Conservation (phyloP, 1,284 basidiomycete genomes). For the Rhodotorula sp. region DNA sequence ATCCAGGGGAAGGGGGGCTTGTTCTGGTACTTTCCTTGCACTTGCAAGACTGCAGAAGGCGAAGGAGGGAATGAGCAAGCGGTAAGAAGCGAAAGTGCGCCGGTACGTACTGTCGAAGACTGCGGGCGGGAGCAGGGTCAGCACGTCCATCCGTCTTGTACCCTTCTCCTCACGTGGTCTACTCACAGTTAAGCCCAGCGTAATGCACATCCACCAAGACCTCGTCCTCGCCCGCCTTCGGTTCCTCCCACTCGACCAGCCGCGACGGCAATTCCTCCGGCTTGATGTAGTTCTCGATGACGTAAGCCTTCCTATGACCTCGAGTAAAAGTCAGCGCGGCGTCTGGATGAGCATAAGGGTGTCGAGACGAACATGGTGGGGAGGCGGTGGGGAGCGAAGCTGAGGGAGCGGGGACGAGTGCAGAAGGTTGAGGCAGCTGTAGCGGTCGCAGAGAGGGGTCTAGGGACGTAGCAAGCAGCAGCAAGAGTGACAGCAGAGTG, state of each 20-base stretch:
- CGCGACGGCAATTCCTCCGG: conserved; percentile 62
- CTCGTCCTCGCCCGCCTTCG: conserved; percentile 57
- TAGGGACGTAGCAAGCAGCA: not conserved
- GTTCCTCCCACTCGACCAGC: conserved; percentile 60
- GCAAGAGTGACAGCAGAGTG: too few species aligned
- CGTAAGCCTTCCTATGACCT: conserved; percentile 69
- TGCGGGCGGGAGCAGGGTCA: not conserved
- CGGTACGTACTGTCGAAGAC: conserved; percentile 59
- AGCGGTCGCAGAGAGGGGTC: not conserved
- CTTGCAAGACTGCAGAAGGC: not conserved
- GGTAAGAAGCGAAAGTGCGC: not conserved
- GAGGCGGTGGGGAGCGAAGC: not conserved
- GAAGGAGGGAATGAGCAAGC: not conserved
- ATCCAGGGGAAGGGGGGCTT: conserved; percentile 80
- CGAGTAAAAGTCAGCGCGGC: too few species aligned
- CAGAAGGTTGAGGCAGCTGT: not conserved
- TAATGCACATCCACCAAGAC: conserved; percentile 75
- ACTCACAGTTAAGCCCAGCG: conserved; percentile 57
- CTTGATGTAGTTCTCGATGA: conserved; percentile 60
- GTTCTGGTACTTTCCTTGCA: conserved; percentile 72
- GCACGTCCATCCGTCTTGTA: rapidly evolving
- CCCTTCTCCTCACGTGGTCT: too few species aligned
- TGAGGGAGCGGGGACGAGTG: too few species aligned
- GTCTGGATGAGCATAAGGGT: not conserved
- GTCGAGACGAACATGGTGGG: not conserved